phyloP scores from a whole-genome alignment of 768 basidiomycete species.

The Collybia sordida region DNA sequence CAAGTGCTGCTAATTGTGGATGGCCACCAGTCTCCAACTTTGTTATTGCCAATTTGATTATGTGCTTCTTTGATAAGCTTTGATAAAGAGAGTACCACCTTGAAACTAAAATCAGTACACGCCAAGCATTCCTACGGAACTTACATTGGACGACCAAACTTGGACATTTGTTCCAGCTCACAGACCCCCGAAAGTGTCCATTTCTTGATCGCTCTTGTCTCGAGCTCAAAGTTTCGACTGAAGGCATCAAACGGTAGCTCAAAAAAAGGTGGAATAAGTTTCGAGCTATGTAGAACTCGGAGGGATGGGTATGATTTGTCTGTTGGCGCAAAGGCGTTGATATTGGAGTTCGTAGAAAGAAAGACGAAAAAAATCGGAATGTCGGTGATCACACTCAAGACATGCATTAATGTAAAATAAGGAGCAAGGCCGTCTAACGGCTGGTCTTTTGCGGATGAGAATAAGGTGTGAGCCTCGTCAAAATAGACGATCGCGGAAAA shows the following conservation, averaged over 20 bases:
- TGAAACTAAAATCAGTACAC: not conserved
- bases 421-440: too few relatives aligned
- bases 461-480: too few relatives aligned
- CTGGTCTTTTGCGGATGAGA: too few relatives aligned
- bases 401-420: too few relatives aligned
- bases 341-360: too few relatives aligned
- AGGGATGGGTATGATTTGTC: too few relatives aligned
- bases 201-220: not conserved
- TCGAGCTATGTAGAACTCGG: too few relatives aligned
- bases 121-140: not conserved
- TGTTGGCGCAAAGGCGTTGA: too few relatives aligned
- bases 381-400: too few relatives aligned
- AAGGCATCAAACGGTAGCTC: not conserved
- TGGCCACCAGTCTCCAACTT: not conserved
- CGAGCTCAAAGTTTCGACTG: not conserved
- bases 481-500: too few relatives aligned
- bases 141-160: not conserved
- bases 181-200: not conserved
- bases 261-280: not conserved
- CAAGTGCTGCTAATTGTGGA: not conserved
- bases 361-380: too few relatives aligned
- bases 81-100: not conserved
- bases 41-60: not conserved
- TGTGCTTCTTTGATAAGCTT: not conserved
- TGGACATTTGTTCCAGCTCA: not conserved